A percentile compares a stretch with the other conserved stretches of the same genome.
These are phyloP conservation scores for Calonectria pauciramosa DNA, from an alignment of 2,329 filamentous ascomycete genomes.

Conservation along the genomic window DNA sequence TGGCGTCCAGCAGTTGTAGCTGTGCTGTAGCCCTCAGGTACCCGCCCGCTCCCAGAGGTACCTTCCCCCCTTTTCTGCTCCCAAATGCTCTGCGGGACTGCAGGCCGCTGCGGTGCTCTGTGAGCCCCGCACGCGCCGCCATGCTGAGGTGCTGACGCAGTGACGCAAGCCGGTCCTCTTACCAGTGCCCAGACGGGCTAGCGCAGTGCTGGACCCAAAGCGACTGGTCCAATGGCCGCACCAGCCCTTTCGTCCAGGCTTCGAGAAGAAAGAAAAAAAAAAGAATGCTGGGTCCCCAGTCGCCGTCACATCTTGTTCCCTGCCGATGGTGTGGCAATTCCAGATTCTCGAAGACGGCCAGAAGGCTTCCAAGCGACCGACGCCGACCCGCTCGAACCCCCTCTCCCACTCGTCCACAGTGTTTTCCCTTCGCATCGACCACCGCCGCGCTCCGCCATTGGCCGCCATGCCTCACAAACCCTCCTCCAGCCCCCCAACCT, in stretches of 20 bases:
- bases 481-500: constrained; percentile 12
- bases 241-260: constrained; percentile 41
- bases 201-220: constrained; percentile 1
- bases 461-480: constrained; percentile 7
- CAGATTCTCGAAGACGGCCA: constrained; percentile 47
- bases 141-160: constrained; percentile 17
- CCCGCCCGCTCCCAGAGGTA: constrained; percentile 4
- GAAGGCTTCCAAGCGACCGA: constrained; percentile 43
- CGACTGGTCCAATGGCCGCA: constrained; percentile 13
- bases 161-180: constrained; percentile 7
- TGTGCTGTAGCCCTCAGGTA: constrained; percentile 21
- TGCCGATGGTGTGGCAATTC: constrained; percentile 38
- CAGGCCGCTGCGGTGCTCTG: constrained; percentile 3
- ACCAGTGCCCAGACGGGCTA: not conserved
- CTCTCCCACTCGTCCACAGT: constrained; percentile 12
- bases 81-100: constrained; percentile 2
- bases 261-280: constrained; percentile 38
- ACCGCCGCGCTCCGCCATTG: not conserved
- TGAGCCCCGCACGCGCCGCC: constrained; percentile 17
- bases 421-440: not conserved
- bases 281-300: constrained; percentile 40
- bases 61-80: not conserved
- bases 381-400: constrained; percentile 33
- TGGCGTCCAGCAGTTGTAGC: constrained; percentile 15
- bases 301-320: constrained; percentile 33